Conservation (phyloP, 495 filamentous ascomycete genomes). For the Daldinia decipiens region DNA sequence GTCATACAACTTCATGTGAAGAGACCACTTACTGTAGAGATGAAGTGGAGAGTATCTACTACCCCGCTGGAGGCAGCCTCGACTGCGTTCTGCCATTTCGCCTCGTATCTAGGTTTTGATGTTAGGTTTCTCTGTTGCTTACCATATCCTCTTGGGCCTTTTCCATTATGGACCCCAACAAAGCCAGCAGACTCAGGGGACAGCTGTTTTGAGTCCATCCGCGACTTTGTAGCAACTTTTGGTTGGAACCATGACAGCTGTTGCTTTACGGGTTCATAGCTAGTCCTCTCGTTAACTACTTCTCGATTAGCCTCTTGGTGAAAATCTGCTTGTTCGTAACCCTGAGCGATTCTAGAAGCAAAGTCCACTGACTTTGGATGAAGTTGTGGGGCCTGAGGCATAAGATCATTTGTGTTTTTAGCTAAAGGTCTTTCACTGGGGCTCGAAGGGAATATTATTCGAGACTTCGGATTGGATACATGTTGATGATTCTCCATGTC, state of each 20-base stretch:
- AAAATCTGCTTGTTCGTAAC: slow-evolving; percentile 5
- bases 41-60: slow-evolving; percentile 34
- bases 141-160: not conserved
- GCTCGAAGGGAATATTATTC: slow-evolving; percentile 10
- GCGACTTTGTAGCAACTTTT: not conserved
- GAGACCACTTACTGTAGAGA: slow-evolving; percentile 24
- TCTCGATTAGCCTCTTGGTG: not conserved
- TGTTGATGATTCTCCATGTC: not conserved
- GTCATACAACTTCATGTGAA: not conserved
- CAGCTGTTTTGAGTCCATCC: not conserved
- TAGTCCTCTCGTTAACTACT: not conserved
- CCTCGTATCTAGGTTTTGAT: slow-evolving; percentile 10
- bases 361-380: slow-evolving; percentile 30
- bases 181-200: not conserved
- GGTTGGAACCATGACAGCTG: slow-evolving; percentile 1
- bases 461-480: not conserved
- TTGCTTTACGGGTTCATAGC: not conserved
- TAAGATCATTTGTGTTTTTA: slow-evolving; percentile 3
- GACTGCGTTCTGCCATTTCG: slow-evolving; percentile 34
- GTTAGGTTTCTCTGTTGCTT: not conserved
- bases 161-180: not conserved
- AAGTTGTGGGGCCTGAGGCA: slow-evolving; percentile 10
- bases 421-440: slow-evolving; percentile 3
- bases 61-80: slow-evolving; percentile 28
- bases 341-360: slow-evolving; percentile 21